Percentiles rank a stretch among this genome's conserved stretches.
phyloP scores from a whole-genome alignment of 1,284 basidiomycete species.

The Grifola frondosa region DNA sequence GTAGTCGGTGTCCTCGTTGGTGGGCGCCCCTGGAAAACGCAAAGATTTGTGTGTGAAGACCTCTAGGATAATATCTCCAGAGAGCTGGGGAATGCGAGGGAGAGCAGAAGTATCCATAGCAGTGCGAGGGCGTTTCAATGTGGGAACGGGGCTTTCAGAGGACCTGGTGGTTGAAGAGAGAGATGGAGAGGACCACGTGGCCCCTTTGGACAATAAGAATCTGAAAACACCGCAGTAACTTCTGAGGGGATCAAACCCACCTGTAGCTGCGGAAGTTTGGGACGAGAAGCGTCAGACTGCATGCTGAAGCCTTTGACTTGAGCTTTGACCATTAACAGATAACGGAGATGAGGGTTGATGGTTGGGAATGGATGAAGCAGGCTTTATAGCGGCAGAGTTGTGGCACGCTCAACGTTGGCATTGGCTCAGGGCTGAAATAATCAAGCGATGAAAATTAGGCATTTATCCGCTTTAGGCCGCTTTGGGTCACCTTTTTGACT shows the following conservation, averaged over 20 bases:
- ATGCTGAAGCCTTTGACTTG: slow-evolving; percentile 26
- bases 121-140: slow-evolving; percentile 29
- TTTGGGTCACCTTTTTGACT: too few relatives aligned
- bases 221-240: not conserved
- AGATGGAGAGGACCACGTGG: slow-evolving; percentile 27
- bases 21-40: slow-evolving; percentile 41
- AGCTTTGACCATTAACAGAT: slow-evolving; percentile 29
- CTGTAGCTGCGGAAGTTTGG: slow-evolving; percentile 15
- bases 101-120: slow-evolving; percentile 29
- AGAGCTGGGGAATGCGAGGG: slow-evolving; percentile 42
- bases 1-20: slow-evolving; percentile 39
- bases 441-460: too few relatives aligned
- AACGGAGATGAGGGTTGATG: too few relatives aligned
- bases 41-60: slow-evolving; percentile 69
- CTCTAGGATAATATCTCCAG: slow-evolving; percentile 56
- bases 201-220: slow-evolving; percentile 6
- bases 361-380: too few relatives aligned
- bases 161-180: slow-evolving; percentile 21
- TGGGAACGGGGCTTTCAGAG: slow-evolving; percentile 19
- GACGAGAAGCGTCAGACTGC: slow-evolving; percentile 23
- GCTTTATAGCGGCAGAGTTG: too few relatives aligned
- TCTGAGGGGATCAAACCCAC: slow-evolving; percentile 14
- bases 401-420: too few relatives aligned
- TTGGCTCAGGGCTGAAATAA: too few relatives aligned
- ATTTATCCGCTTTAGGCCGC: too few relatives aligned